phyloP scores from a whole-genome alignment of 441 rosid species.

The Sinapis alba region DNA sequence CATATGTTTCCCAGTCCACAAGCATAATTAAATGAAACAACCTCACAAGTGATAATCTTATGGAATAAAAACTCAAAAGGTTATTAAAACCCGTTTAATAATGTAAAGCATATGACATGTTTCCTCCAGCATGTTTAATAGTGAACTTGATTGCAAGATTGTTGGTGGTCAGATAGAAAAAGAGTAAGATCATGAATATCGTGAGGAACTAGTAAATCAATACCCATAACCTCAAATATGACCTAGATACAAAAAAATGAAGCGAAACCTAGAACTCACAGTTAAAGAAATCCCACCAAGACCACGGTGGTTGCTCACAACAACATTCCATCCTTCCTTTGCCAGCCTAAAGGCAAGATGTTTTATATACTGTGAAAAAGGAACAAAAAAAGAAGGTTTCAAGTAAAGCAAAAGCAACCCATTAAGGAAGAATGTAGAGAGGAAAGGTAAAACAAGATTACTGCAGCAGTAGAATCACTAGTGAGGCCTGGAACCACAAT shows the following conservation, averaged over 20 bases:
- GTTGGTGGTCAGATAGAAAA: neutral
- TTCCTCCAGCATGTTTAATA: neutral
- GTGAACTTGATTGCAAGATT: neutral
- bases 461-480: slow-evolving; percentile 81
- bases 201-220: neutral
- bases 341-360: slow-evolving; percentile 66
- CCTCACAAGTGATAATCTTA: neutral
- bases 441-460: slow-evolving; percentile 38
- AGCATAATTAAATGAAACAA: neutral
- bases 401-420: neutral
- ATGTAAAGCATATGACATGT: slow-evolving; percentile 1
- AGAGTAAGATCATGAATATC: neutral
- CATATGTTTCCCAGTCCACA: neutral
- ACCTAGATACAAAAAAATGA: neutral
- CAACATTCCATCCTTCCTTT: slow-evolving; percentile 79
- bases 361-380: slow-evolving; percentile 61
- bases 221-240: neutral
- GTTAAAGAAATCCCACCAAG: slow-evolving; percentile 83
- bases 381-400: neutral
- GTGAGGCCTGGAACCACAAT: slow-evolving; percentile 86
- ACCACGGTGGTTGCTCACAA: slow-evolving; percentile 88
- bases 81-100: neutral
- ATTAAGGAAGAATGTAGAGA: neutral
- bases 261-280: slow-evolving; percentile 48
- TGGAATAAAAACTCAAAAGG: neutral